phyloP scores from a whole-genome alignment of 352 stramenopile species.

The Phytophthora citricola region DNA sequence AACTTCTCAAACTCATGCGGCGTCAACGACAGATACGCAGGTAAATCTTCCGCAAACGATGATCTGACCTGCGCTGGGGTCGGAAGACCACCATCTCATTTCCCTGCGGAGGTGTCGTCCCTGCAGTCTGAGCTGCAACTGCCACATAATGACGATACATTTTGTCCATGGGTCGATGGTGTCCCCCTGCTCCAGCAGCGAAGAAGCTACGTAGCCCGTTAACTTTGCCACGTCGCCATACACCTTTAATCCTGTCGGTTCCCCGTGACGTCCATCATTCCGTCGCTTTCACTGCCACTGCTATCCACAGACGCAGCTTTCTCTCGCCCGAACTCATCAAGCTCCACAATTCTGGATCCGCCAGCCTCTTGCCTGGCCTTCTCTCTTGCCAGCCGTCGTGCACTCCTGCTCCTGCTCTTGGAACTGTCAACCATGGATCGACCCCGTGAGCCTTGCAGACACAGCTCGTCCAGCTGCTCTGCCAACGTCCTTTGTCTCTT shows the following conservation, averaged over 20 bases:
- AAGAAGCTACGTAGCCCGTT: constrained; percentile 51
- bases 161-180: constrained; percentile 56
- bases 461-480: constrained; percentile 66
- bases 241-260: constrained; percentile 36
- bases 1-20: constrained; percentile 55
- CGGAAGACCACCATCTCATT: constrained; percentile 56
- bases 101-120: constrained; percentile 30
- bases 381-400: constrained; percentile 13
- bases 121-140: constrained; percentile 37
- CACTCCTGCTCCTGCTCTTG: constrained; percentile 13
- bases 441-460: constrained; percentile 33
- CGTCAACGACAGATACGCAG: constrained; percentile 54
- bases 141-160: constrained; percentile 79
- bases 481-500: constrained; percentile 74
- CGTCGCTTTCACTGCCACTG: constrained; percentile 36
- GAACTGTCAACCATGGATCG: neutral
- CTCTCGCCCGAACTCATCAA: constrained; percentile 28
- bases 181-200: constrained; percentile 36
- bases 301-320: constrained; percentile 22
- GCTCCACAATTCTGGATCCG: constrained; percentile 24
- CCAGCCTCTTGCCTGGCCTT: constrained; percentile 1
- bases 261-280: constrained; percentile 26
- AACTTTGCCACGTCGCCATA: constrained; percentile 42
- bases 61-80: constrained; percentile 11
- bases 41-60: constrained; percentile 32